Evolutionary conservation across 1,284 basidiomycete species (phyloP).

Genomic region (Cryptococcus wingfieldii): DNA sequence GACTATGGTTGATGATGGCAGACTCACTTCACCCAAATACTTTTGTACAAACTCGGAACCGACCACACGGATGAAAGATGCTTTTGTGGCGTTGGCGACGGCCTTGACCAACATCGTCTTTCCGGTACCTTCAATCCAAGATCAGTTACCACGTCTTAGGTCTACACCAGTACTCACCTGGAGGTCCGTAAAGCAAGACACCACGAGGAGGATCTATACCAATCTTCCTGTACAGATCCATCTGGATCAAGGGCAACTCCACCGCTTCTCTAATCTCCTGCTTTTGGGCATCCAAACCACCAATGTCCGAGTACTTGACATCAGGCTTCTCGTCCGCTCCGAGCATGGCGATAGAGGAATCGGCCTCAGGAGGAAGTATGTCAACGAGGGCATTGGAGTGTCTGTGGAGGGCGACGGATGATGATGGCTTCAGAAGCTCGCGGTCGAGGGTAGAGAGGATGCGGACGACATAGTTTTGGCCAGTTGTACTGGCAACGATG

Average conservation of each 20-base stretch:
- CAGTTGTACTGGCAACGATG: conserved; percentile 94
- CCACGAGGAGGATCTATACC: conserved; percentile 97
- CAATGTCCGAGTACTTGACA: conserved; percentile 83
- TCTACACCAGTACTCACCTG: conserved; percentile 56
- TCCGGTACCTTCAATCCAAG: conserved; percentile 70
- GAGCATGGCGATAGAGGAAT: conserved; percentile 93
- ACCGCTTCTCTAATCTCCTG: conserved; percentile 99
- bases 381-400: conserved; percentile 99
- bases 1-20: background rate
- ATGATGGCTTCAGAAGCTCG: conserved; percentile 93
- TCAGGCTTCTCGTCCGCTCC: conserved; percentile 90
- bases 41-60: conserved; percentile 99
- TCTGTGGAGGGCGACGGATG: conserved; percentile 93
- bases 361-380: conserved; percentile 96
- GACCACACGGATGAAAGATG: conserved; percentile 95
- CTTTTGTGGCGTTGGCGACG: conserved; percentile 94
- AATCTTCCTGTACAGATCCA: conserved; percentile 98
- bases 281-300: conserved; percentile 97
- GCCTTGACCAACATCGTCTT: conserved; percentile 99
- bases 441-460: conserved; percentile 96
- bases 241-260: conserved; percentile 94
- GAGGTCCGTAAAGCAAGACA: conserved; percentile 88
- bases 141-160: background rate
- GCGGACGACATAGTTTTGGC: conserved; percentile 96
- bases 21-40: conserved; percentile 79